These are phyloP conservation scores for Didymella arachidicola DNA, from an alignment of 2,329 filamentous ascomycete genomes.

Conservation along the genomic window DNA sequence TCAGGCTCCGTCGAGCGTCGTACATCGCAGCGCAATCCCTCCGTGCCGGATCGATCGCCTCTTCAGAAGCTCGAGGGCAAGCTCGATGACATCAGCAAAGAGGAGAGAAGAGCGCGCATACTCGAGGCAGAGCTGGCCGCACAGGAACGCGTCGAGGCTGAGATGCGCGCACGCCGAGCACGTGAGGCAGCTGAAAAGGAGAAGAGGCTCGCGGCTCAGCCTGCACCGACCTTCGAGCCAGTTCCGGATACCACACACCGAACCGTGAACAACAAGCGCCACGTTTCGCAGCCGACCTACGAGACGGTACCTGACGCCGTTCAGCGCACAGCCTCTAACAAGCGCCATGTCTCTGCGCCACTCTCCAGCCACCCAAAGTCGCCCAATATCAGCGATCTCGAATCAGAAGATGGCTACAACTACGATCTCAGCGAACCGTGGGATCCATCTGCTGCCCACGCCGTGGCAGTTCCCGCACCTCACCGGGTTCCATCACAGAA, in stretches of 20 bases:
- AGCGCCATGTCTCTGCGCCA: slow-evolving; percentile 48
- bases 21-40: slow-evolving; percentile 51
- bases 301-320: slow-evolving; percentile 20
- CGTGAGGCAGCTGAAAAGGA: slow-evolving; percentile 42
- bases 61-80: slow-evolving; percentile 92
- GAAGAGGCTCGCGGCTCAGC: slow-evolving; percentile 42
- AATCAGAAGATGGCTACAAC: slow-evolving; percentile 37
- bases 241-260: slow-evolving; percentile 25
- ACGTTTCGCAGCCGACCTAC: slow-evolving; percentile 36
- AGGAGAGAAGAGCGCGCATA: slow-evolving; percentile 87
- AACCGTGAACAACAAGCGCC: slow-evolving; percentile 33
- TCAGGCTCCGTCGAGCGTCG: slow-evolving; percentile 39
- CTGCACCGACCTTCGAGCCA: slow-evolving; percentile 26
- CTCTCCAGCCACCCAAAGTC: slow-evolving; percentile 30
- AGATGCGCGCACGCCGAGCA: slow-evolving; percentile 43
- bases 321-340: slow-evolving; percentile 28
- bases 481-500: slow-evolving; percentile 34
- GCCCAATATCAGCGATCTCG: slow-evolving; percentile 37
- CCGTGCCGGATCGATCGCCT: slow-evolving; percentile 85
- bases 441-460: slow-evolving; percentile 40
- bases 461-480: slow-evolving; percentile 28
- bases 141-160: slow-evolving; percentile 65
- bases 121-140: slow-evolving; percentile 80
- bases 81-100: slow-evolving; percentile 91
- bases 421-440: slow-evolving; percentile 48